Evolutionary conservation across 768 basidiomycete genomes (phyloP), one percentile per base, ranked within the genome.

Genomic region (Russula ochroleuca): DNA sequence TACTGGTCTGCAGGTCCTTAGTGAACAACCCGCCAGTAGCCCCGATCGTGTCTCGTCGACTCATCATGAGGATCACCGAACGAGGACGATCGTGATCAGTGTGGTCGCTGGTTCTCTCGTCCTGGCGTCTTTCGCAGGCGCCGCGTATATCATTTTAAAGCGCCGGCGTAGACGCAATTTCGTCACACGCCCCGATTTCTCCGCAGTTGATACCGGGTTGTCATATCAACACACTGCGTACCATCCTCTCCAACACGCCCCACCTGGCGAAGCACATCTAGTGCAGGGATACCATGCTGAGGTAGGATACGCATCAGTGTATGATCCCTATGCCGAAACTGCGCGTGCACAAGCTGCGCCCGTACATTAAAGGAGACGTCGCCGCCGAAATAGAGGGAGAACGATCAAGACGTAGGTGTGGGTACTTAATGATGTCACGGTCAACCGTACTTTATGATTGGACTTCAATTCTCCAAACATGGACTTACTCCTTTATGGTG

Each of bases 201-300:
- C 59, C 11, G 35, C 52, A 21, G 17, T 31, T 48, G 38, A 57
- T 19, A 51, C n/a, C 19, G 54, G 54, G 31, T 17, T 23, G 25
- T 47, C 62, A 33, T 47, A 38, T 43, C 43, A 38, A n/a, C 13
- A 40, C 28, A 11, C 48, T 14, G 8, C 50, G 33, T 67, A 67
- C 45, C 56, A 35, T 38, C 48, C 59, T 25, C 57, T 66, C 11
- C 47, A 59, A 21, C 50, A 59, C 13, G 38, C 52, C 21, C 63
- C 66, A 19, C 57, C 57, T 6, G 64, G 60, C 11, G 64, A 67
- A 45, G 14, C 7, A 25, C 33, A 59, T 33, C 33, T 8, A 1
- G 43, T 54, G 25, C 64, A 62, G 25, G 59, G 56, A 31, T 60
- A 64, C 15, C 35, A 57, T 14, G 21, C 21, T 0, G 57, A 19